Conservation (phyloP, 371 early-diverging fungal species). For the Mortierella sp. region DNA sequence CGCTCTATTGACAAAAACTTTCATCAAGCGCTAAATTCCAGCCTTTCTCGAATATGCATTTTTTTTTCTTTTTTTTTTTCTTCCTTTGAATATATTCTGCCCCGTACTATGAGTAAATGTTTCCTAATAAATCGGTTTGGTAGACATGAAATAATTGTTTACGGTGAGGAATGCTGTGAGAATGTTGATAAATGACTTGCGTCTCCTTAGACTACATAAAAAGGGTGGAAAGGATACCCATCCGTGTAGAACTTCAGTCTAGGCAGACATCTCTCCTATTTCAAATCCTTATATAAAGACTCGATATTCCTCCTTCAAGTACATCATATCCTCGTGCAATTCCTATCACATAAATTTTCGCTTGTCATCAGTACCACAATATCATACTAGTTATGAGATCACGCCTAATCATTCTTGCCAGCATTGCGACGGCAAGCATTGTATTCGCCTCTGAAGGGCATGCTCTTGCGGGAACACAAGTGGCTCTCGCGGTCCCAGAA, state of each 20-base stretch:
- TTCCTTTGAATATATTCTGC: background rate
- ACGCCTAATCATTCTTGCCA: slow-evolving; percentile 31
- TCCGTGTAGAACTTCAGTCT: no score
- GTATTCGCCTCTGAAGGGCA: slow-evolving; percentile 11
- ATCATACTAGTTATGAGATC: slow-evolving; percentile 13
- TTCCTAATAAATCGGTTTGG: background rate
- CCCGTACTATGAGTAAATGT: background rate
- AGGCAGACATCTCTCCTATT: background rate
- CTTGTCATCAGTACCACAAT: background rate
- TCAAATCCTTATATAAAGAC: background rate
- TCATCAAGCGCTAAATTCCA: slow-evolving; percentile 60
- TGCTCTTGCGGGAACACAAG: background rate
- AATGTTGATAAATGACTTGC: no score
- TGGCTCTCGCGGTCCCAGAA: slow-evolving; percentile 1
- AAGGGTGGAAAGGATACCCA: no score
- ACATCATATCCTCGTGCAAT: background rate
- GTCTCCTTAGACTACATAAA: background rate
- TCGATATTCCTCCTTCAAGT: background rate
- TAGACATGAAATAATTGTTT: background rate
- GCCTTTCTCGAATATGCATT: background rate
- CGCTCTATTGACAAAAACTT: slow-evolving; percentile 69
- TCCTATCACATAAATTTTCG: background rate
- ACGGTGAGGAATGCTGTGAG: no score
- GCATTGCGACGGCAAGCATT: slow-evolving; percentile 34
- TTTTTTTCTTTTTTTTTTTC: background rate